A percentile compares a stretch with the other conserved stretches of the same genome.
These are phyloP conservation scores for Ophiocordyceps polyrhachis-furcata DNA, from an alignment of 2,329 filamentous ascomycete species.

Conservation along the genomic window DNA sequence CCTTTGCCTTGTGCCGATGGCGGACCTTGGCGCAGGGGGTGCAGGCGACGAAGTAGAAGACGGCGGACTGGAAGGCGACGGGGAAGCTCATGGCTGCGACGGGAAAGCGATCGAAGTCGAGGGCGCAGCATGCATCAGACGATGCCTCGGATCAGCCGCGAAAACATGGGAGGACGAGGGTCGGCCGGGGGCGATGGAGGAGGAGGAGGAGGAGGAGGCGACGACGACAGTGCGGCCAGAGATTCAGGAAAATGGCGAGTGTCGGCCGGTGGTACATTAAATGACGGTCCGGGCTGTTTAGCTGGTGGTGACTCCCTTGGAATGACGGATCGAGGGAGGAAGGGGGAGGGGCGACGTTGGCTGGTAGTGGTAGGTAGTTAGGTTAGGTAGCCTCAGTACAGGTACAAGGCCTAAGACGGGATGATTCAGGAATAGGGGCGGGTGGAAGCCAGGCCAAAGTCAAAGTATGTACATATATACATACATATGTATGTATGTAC, in stretches of 20 bases:
- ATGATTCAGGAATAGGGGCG: background rate
- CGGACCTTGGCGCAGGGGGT: conserved; percentile 58
- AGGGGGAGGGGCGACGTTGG: background rate
- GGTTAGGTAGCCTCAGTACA: no score
- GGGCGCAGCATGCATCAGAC: background rate
- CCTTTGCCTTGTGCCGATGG: conserved; percentile 50
- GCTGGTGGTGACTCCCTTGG: background rate
- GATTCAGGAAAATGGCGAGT: background rate
- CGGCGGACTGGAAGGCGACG: conserved; percentile 50
- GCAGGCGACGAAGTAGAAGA: conserved; percentile 64
- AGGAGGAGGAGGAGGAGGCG: background rate
- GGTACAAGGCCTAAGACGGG: background rate
- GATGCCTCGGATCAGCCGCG: conserved; percentile 2
- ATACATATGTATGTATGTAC: no score
- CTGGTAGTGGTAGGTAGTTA: background rate
- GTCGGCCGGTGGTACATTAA: background rate
- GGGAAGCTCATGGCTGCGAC: conserved; percentile 23
- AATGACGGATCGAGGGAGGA: background rate
- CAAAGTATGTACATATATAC: no score
- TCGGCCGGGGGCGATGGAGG: background rate
- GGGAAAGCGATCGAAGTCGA: background rate
- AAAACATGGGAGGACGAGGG: conserved; percentile 2
- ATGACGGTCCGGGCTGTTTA: background rate
- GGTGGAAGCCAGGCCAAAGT: background rate
- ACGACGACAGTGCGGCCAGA: background rate